A percentile compares a stretch with the other conserved stretches of the same genome.
phyloP scores from a whole-genome alignment of 2,329 filamentous ascomycete species.

The Coniochaeta sp. region DNA sequence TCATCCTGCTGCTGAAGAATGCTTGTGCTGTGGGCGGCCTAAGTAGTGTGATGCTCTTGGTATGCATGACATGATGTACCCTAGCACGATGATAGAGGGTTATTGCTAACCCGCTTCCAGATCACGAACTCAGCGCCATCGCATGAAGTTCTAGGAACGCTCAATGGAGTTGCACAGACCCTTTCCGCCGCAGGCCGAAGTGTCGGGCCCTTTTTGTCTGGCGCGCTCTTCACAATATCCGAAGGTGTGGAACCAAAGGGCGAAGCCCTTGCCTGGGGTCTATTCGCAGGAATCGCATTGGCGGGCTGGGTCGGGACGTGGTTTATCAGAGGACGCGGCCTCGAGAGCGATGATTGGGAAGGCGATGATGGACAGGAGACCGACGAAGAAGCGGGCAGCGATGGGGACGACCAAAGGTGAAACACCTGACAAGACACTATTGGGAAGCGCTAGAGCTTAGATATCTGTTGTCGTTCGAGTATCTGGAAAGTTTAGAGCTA shows the following conservation, averaged over 20 bases:
- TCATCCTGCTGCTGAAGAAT: slow-evolving; percentile 79
- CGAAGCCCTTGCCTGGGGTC: slow-evolving; percentile 75
- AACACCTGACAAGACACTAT: neutral
- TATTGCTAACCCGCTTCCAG: slow-evolving; percentile 31
- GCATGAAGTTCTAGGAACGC: slow-evolving; percentile 73
- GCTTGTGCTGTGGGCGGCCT: slow-evolving; percentile 83
- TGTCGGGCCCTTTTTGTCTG: slow-evolving; percentile 80
- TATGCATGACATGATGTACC: slow-evolving; percentile 28
- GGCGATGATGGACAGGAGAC: slow-evolving; percentile 21
- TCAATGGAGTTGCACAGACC: slow-evolving; percentile 92
- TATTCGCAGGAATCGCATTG: slow-evolving; percentile 79
- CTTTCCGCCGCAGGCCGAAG: slow-evolving; percentile 86
- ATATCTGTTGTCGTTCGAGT: neutral
- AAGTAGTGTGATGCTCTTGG: slow-evolving; percentile 80
- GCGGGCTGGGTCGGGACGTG: slow-evolving; percentile 74
- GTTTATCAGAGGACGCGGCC: slow-evolving; percentile 58
- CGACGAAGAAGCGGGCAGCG: slow-evolving; percentile 4
- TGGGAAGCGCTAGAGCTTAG: neutral
- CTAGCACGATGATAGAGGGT: neutral
- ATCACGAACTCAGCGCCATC: slow-evolving; percentile 92
- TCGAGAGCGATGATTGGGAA: slow-evolving; percentile 52
- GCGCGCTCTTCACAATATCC: slow-evolving; percentile 75
- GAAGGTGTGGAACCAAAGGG: slow-evolving; percentile 69
- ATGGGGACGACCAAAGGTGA: neutral
- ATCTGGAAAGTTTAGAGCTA: neutral